Conservation (phyloP, 2,329 filamentous ascomycete species). For the Beauveria pseudobassiana region DNA sequence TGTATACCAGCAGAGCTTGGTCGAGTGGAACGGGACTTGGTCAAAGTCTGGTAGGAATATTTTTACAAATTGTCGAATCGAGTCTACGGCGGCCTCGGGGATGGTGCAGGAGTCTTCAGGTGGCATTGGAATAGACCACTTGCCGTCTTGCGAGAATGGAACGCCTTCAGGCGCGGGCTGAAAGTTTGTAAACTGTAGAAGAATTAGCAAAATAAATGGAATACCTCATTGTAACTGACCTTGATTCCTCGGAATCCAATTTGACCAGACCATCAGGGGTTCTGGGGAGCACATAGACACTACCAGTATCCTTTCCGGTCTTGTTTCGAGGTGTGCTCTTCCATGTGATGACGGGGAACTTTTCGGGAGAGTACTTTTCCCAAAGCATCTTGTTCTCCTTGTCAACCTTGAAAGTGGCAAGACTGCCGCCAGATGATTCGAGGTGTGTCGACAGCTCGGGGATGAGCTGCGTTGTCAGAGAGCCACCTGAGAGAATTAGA, state of each 20-base stretch:
- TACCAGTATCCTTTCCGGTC: conserved; percentile 23
- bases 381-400: conserved; percentile 17
- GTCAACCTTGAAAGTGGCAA: conserved; percentile 23
- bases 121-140: conserved; percentile 25
- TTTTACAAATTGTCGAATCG: conserved; percentile 17
- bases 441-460: conserved; percentile 22
- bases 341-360: conserved; percentile 26
- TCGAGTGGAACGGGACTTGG: conserved; percentile 18
- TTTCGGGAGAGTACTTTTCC: conserved; percentile 26
- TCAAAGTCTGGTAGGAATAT: conserved; percentile 23
- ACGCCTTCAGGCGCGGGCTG: conserved; percentile 20
- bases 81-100: conserved; percentile 17
- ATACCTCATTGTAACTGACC: conserved; percentile 9
- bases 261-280: conserved; percentile 20
- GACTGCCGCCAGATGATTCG: conserved; percentile 23
- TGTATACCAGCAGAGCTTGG: conserved; percentile 28
- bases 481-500: conserved; percentile 19
- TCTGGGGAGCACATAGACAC: conserved; percentile 22
- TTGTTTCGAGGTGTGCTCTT: conserved; percentile 21
- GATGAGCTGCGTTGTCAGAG: conserved; percentile 24
- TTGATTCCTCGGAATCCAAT: conserved; percentile 24
- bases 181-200: conserved; percentile 25
- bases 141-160: conserved; percentile 22
- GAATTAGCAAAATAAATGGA: not conserved
- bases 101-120: conserved; percentile 15